Conservation (phyloP, 1,284 basidiomycete genomes). For the Sanghuangporus weigelae region DNA sequence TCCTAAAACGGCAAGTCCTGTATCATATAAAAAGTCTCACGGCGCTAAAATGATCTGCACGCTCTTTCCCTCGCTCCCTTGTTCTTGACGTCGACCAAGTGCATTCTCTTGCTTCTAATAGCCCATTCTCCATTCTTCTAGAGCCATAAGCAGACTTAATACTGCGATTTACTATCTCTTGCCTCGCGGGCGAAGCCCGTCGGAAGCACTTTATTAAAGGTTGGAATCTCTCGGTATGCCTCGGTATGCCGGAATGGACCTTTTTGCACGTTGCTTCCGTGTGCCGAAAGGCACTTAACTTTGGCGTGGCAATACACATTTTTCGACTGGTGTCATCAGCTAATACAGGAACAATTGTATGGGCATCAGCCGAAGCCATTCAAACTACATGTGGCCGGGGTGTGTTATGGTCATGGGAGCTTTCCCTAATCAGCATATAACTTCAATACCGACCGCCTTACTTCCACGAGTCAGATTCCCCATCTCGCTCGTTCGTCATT, state of each 20-base stretch:
- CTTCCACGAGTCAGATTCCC: not conserved
- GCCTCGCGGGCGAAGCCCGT: not conserved
- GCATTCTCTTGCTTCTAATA: not conserved
- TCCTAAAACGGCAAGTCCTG: not conserved
- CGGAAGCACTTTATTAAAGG: not conserved
- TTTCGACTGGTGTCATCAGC: not conserved
- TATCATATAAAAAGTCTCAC: not conserved
- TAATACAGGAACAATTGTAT: slow-evolving; percentile 2
- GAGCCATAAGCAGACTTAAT: no score
- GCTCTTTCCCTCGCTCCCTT: not conserved
- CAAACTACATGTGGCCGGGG: not conserved
- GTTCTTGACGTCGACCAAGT: not conserved
- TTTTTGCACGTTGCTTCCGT: not conserved
- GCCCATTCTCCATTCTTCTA: not conserved
- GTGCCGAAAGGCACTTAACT: not conserved
- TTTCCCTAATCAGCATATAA: not conserved
- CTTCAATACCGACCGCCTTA: not conserved
- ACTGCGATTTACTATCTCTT: not conserved
- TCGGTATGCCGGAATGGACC: not conserved
- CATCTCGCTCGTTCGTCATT: not conserved
- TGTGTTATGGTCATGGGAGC: slow-evolving; percentile 4
- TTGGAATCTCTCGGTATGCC: not conserved
- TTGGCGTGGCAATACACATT: not conserved
- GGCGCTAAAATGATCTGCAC: not conserved
- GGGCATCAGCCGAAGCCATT: not conserved